phyloP scores from a whole-genome alignment of 2,329 filamentous ascomycete species.

The Cladophialophora exuberans region DNA sequence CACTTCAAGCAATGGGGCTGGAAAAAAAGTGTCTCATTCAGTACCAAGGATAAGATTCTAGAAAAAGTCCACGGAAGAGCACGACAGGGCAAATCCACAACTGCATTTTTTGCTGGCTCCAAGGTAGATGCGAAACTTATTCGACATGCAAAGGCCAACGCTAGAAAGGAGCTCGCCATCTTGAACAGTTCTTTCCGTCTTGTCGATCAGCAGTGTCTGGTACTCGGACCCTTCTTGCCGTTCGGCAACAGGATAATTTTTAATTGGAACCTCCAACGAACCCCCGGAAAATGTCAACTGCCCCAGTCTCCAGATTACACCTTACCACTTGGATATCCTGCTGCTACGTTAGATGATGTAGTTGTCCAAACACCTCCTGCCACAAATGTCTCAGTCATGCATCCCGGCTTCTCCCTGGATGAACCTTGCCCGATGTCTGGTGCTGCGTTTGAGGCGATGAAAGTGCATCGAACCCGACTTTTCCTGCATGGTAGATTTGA shows the following conservation, averaged over 20 bases:
- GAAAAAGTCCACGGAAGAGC: constrained; percentile 4
- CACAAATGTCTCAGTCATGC: background rate
- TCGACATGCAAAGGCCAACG: background rate
- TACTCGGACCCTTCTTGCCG: background rate
- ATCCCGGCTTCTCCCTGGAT: background rate
- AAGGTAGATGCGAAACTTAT: constrained; percentile 1
- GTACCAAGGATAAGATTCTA: background rate
- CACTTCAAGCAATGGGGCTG: constrained; percentile 11
- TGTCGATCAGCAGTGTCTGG: background rate
- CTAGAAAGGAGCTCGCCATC: constrained; percentile 5
- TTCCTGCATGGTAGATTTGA: constrained; percentile 6
- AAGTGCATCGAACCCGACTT: background rate
- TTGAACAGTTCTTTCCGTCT: background rate
- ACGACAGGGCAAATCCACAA: background rate
- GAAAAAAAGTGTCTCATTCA: constrained; percentile 6
- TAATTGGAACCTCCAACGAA: constrained; percentile 1
- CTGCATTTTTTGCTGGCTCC: background rate
- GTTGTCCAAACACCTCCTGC: background rate
- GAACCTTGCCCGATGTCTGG: background rate
- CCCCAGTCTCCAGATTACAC: background rate
- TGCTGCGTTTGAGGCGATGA: background rate
- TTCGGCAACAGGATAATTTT: constrained; percentile 4
- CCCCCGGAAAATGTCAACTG: background rate
- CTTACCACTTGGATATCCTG: background rate
- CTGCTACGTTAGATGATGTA: background rate